Conservation (phyloP, 148 eudicot genomes). For the Spergularia marina region DNA sequence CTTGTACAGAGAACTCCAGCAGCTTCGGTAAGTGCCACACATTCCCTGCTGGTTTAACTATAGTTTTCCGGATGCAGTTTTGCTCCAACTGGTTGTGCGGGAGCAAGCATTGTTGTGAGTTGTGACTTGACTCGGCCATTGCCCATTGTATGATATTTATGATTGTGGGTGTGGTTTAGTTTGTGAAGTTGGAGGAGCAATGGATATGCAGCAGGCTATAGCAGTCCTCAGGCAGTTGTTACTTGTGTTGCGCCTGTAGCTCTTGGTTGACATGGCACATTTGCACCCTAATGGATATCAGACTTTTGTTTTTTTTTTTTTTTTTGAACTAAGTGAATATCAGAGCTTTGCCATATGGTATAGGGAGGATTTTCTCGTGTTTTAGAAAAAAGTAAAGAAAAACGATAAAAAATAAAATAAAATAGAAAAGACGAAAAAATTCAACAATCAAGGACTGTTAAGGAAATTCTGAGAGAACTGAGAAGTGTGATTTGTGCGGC, state of each 20-base stretch:
- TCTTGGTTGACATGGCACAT: neutral
- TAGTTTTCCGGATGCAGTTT: constrained; percentile 35
- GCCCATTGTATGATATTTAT: constrained; percentile 18
- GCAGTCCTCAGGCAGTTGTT: neutral
- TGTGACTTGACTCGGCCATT: neutral
- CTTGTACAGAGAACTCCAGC: constrained; percentile 20
- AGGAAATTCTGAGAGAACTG: neutral
- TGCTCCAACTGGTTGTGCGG: constrained; percentile 11
- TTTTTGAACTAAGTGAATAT: no score
- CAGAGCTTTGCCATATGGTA: neutral
- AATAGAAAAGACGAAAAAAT: neutral
- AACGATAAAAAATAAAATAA: neutral
- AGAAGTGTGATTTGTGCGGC: constrained; percentile 21
- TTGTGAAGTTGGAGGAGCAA: neutral
- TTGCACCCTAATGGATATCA: neutral
- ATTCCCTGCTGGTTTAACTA: constrained; percentile 31
- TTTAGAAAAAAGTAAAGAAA: neutral
- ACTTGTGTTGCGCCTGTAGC: constrained; percentile 14
- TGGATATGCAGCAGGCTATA: neutral
- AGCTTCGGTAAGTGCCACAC: constrained; percentile 33
- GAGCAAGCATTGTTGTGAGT: constrained; percentile 18
- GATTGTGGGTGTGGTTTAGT: constrained; percentile 7
- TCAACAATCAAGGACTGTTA: neutral
- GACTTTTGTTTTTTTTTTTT: no score
- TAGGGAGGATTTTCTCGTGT: neutral